Base-by-base conservation (phyloP, 192 early-diverging fungal genomes). In the Coemansia sp. region DNA sequence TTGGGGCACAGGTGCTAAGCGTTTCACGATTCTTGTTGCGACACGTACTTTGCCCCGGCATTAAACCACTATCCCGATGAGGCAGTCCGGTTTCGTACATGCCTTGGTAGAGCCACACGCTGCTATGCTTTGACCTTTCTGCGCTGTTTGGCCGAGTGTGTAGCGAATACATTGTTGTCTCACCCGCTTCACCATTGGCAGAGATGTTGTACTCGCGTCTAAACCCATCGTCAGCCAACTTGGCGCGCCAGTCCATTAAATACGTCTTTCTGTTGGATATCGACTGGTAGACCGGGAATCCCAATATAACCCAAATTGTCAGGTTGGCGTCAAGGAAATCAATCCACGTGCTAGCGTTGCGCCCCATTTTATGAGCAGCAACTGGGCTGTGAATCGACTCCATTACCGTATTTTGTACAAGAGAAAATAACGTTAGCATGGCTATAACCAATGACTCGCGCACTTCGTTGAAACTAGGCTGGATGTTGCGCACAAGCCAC, bases 381-480 rank as follows among this genome's bases (percentile, higher is more conserved):
- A 65, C 50, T 5, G 60, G 47, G 34, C 42, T 50, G 31, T 64
- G 62, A 15, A 48, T 56, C 11, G 62, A 31, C 2, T 67, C 61
- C 12, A 53, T 51, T 10, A 76, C 54, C 9, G 65, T 66, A 1
- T 69, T 71, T 18, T 71, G 61, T 3, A 71, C 28, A 25, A 76
- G 47, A 7, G 59, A 52, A 3, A 71, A 34, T 1, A 71, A 59
- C 37, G 62, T 65, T 31, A 67, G 23, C 11, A 64, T 51, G n/a
- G 67, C 67, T 25, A 76, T 53, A 1, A 58, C 53, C 58, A 71
- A 54, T 2, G 74, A 71, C 18, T 71, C 68, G 61, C 46, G 59
- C 38, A 60, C 63, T 53, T 76, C 74, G 55, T 76, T 76, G 50
- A 76, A 76, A 11, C 65, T 68, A 1, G 68, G 63, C 24, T 77